Evolutionary conservation across 148 eudicot species (phyloP).

Genomic region (Chenopodium berlandieri): DNA sequence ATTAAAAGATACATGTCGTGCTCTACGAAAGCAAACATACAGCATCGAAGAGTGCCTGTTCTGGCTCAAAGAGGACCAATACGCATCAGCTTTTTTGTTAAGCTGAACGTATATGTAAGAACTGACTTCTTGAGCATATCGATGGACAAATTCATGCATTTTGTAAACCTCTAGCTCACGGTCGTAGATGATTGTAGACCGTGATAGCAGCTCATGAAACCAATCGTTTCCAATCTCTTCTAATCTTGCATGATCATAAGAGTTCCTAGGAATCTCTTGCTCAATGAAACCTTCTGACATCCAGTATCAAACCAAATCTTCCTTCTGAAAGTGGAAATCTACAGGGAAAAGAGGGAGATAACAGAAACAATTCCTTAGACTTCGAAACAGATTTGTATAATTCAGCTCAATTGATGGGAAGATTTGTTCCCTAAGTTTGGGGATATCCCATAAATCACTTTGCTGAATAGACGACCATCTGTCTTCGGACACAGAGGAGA

Average conservation of each 20-base stretch:
- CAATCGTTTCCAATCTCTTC: background rate
- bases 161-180: background rate
- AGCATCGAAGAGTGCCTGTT: background rate
- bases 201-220: background rate
- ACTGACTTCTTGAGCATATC: background rate
- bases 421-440: background rate
- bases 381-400: background rate
- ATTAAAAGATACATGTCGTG: background rate
- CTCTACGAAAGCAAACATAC: background rate
- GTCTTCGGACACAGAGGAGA: too few relatives aligned
- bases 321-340: background rate
- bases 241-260: background rate
- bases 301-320: slow-evolving; percentile 2
- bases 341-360: slow-evolving; percentile 20
- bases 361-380: slow-evolving; percentile 12
- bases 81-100: background rate
- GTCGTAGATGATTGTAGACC: background rate
- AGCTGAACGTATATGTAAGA: background rate
- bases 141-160: too few relatives aligned
- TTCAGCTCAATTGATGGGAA: background rate
- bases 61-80: background rate
- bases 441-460: background rate
- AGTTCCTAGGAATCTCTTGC: background rate
- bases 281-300: background rate
- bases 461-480: background rate